Percentiles rank a stretch among this genome's conserved stretches.
These are phyloP conservation scores for Saccharomycopsis microspora DNA, from an alignment of 805 yeast genomes.

Conservation along the genomic window DNA sequence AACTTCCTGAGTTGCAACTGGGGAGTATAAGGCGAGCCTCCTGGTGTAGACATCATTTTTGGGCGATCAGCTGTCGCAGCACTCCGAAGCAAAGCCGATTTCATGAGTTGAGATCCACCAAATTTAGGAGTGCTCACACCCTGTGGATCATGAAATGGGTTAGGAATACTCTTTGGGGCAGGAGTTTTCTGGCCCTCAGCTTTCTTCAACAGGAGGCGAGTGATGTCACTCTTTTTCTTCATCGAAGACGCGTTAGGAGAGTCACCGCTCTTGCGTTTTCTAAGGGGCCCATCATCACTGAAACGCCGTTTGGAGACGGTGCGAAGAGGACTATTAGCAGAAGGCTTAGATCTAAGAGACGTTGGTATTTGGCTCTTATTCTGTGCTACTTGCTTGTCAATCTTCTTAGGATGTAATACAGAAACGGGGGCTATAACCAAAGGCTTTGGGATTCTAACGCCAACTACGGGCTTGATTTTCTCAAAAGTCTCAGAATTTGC, in stretches of 20 bases:
- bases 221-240: conserved; percentile 14
- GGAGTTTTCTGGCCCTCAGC: background rate
- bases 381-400: background rate
- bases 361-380: background rate
- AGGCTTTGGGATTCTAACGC: background rate
- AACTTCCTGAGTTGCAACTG: background rate
- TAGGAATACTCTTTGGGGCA: background rate
- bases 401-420: background rate
- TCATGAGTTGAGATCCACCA: conserved; percentile 14
- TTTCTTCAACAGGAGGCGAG: conserved; percentile 9
- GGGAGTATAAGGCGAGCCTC: no score
- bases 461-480: background rate
- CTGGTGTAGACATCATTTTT: no score
- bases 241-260: conserved; percentile 7
- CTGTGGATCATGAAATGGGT: background rate
- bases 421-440: background rate
- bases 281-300: no score
- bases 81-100: conserved; percentile 13
- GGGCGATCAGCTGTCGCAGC: conserved; percentile 2
- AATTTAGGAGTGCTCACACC: conserved; percentile 1
- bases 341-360: background rate
- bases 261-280: conserved; percentile 2
- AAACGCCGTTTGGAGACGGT: no score
- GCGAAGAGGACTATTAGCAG: no score
- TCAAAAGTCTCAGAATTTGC: background rate